Evolutionary conservation across 148 eudicot species (phyloP), one percentile per base, ranked within the genome.

Genomic region (Mesembryanthemum crystallinum): DNA sequence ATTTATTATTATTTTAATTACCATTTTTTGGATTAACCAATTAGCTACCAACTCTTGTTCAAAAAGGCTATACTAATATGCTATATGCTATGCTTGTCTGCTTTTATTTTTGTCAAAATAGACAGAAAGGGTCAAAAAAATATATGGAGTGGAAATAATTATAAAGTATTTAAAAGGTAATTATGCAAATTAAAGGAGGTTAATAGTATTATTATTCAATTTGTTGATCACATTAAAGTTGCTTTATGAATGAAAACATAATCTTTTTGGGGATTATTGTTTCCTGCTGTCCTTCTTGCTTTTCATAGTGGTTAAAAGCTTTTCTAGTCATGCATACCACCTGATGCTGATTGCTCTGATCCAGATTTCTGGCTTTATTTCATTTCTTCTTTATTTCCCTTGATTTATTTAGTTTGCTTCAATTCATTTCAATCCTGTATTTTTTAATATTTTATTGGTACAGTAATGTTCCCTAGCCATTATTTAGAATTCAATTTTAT

Each of bases 191-290:
- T 68, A 45, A 68, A 24, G 57, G 57, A 47, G 57, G 33, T 25
- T 68, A 45, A 47, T 68, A 68, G 25, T n/a, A n/a, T n/a, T n/a
- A n/a, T n/a, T n/a, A n/a, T 67, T 3, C 6, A 13, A 25, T 5
- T 64, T 13, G 8, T 27, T 47, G 20, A 68, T 43, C 49, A 45
- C 49, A 68, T n/a, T 68, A 45, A 68, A 68, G 57, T 20, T 14
- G 35, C 57, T 68, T 68, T 47, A 67, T 43, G 57, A 57, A 39
- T 39, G 72, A 68, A 68, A 45, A 45, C 72, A 45, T 45, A 68
- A 68, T 68, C 72, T 47, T 68, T 25, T 11, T 68, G n/a, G 72
- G 72, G 57, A 68, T 68, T 68, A 68, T 68, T 42, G 70, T 67
- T 42, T 42, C 28, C n/a, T n/a, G n/a, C 39, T 25, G 42, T 67